Base-by-base conservation (phyloP, 2,329 filamentous ascomycete genomes). In the Aspergillus neotritici region DNA sequence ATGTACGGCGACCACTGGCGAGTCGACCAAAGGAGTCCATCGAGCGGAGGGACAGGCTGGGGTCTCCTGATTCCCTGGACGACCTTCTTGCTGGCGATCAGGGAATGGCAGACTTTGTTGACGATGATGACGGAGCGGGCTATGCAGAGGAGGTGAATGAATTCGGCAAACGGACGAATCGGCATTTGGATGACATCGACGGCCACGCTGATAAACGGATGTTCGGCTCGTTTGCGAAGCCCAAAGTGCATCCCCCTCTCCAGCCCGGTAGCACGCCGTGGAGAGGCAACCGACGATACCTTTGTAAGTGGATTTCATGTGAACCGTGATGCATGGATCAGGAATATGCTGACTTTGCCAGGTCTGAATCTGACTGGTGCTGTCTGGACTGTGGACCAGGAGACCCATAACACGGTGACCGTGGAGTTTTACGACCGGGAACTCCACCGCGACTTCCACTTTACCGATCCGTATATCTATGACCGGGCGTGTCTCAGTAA, bases 401-500 rank as follows among this genome's bases (percentile, higher is more conserved):
- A 96, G 59, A 86, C 85, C 0, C 85, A 91, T 56, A 82, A 97
- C 62, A 98, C 93, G 2, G 84, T 98, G 9, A 96, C 90, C 0
- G 90, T 97, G 2, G 93, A 97, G 58, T 98, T 98, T 64, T 96
- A 97, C 63, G 94, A 98, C 64, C 85, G 89, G 46, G 89, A 94
- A 54, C 83, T 86, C 46, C 86, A 95, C 63, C 80, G 91, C 37
- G 89, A 97, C 64, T 96, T 96, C 58, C 93, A 97, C 70, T 97
- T 98, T 64, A 97, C 90, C 10, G 93, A 98, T 62, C 91, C 89
- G 1, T 96, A 89, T 62, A 76, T 89, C 4, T 97, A 97, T 67
- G 93, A 98, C 69, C 96, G 95, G 66, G 91, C 93, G 14, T 97
- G 91, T 58, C 74, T 98, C 5, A 87, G 72, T 71, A 44, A 83